phyloP scores from a whole-genome alignment of 2,329 filamentous ascomycete species.

The Dactylonectria macrodidyma region DNA sequence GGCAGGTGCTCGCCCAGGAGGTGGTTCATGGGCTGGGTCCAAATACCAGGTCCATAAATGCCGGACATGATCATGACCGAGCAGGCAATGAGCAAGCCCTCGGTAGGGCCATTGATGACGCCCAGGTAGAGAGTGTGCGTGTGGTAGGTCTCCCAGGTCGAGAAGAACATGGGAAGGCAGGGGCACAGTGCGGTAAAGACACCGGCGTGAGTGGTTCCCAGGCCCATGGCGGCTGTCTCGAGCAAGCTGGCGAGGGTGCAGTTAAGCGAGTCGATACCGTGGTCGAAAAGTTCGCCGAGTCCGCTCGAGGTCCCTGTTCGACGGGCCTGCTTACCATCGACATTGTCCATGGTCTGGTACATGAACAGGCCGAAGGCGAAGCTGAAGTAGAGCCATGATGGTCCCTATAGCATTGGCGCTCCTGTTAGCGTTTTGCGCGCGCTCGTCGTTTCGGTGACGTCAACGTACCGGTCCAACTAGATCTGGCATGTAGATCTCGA shows the following conservation, averaged over 20 bases:
- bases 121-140: constrained; percentile 97
- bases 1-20: constrained; percentile 71
- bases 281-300: constrained; percentile 96
- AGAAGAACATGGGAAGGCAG: constrained; percentile 98
- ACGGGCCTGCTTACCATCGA: constrained; percentile 97
- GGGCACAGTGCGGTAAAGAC: constrained; percentile 93
- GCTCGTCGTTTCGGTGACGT: neutral
- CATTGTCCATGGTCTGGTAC: constrained; percentile 99
- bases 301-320: constrained; percentile 95
- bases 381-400: constrained; percentile 94
- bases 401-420: constrained; percentile 68
- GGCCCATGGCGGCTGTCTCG: constrained; percentile 92
- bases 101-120: constrained; percentile 96
- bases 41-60: constrained; percentile 89
- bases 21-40: constrained; percentile 81
- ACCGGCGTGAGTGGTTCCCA: constrained; percentile 86
- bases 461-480: constrained; percentile 85
- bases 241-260: constrained; percentile 94
- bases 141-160: constrained; percentile 99
- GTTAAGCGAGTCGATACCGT: constrained; percentile 98
- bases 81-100: constrained; percentile 92
- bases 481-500: constrained; percentile 89
- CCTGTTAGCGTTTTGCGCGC: constrained; percentile 28
- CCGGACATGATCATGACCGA: constrained; percentile 89
- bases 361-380: constrained; percentile 97